Evolutionary conservation across 148 eudicot species (phyloP).

Genomic region (Linanthus parryae): DNA sequence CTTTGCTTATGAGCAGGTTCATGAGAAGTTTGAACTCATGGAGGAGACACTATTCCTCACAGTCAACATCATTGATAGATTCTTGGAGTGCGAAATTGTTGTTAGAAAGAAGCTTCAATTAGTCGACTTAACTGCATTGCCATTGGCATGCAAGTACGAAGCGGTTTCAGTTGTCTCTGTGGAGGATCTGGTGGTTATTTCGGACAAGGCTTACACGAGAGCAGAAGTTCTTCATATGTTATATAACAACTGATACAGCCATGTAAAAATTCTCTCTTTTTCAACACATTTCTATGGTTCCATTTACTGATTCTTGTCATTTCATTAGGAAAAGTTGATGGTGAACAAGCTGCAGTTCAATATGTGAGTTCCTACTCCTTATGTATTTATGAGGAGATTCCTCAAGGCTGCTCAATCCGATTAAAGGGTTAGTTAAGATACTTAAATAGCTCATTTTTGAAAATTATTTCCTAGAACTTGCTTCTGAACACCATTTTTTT

Average conservation of each 20-base stretch:
- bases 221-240: slow-evolving; percentile 82
- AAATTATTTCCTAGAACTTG: no score
- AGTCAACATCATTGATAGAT: slow-evolving; percentile 75
- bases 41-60: slow-evolving; percentile 86
- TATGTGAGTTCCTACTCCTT: slow-evolving; percentile 68
- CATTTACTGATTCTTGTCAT: no score
- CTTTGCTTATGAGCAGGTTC: slow-evolving; percentile 42
- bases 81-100: slow-evolving; percentile 46
- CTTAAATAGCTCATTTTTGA: no score
- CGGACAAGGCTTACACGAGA: slow-evolving; percentile 71
- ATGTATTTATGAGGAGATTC: slow-evolving; percentile 74
- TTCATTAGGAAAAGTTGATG: slow-evolving; percentile 80
- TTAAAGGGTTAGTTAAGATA: slow-evolving; percentile 40
- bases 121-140: slow-evolving; percentile 84
- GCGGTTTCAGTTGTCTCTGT: slow-evolving; percentile 76
- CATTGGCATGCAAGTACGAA: slow-evolving; percentile 84
- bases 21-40: slow-evolving; percentile 84
- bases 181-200: slow-evolving; percentile 67
- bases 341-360: slow-evolving; percentile 66
- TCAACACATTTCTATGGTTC: no score
- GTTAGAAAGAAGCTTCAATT: slow-evolving; percentile 80
- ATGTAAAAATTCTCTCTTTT: no score
- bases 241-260: no score
- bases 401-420: slow-evolving; percentile 74
- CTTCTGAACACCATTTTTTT: no score